Evolutionary conservation across 495 filamentous ascomycete genomes (phyloP), one percentile per base, ranked within the genome.

Genomic region (Xylaria cubensis): DNA sequence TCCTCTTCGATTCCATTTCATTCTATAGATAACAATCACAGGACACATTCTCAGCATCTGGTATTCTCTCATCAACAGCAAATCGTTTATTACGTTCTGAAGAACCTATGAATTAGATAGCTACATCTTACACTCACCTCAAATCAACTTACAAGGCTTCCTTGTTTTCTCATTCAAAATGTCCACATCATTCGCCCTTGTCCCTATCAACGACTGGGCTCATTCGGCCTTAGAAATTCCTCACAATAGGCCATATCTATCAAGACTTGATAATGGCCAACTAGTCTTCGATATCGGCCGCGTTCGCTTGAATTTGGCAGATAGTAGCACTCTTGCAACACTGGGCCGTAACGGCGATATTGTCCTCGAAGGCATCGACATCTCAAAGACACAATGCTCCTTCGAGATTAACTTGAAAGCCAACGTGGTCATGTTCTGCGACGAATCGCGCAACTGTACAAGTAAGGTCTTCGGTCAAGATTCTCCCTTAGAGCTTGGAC

Each of bases 281-380:
- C n/a, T 4, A 10, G 73, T 46, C 15, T 58, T 75, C 21, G 70
- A 48, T 48, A n/a, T 48, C 19, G 17, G 44, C 3, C 44, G 0
- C 5, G 0, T 48, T 17, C 44, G 17, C 44, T 64, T 70, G 26
- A 29, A 29, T 29, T 29, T 29, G 26, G 53, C 42, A 6, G 44
- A 64, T 64, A 44, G 26, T 10, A 48, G 8, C 4, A 64, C 61
- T 8, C 71, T 74, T 21, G 69, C 64, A 6, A 73, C 41, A 44
- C 12, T 74, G 24, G 73, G 73, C 36, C 70, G 70, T 21, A 21
- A 66, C 29, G 53, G n/a, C 21, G 70, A 74, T 65, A 64, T 74
- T 4, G 46, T 74, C 21, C 61, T 74, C 62, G 19, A n/a, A 15
- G 51, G 63, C 19, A 5, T 12, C 1, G 64, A 10, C 34, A 68